Percentiles rank a stretch among this genome's conserved stretches.
Evolutionary conservation across 2,329 filamentous ascomycete genomes (phyloP).

Genomic region (Colletotrichum caudatum): DNA sequence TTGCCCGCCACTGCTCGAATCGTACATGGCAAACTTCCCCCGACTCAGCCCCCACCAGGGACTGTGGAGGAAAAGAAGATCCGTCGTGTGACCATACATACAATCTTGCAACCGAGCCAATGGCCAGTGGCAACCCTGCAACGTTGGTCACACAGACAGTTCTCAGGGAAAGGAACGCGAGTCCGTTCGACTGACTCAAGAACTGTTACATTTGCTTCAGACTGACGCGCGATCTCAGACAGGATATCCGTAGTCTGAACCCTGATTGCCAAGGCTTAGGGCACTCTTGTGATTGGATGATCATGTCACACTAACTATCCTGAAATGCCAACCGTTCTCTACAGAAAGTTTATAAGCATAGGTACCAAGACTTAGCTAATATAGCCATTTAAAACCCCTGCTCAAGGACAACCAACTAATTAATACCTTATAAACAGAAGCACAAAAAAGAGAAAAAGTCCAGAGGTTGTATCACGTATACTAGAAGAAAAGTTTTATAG

Average conservation of each 20-base stretch:
- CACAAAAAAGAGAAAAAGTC: too few relatives aligned
- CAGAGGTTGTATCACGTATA: too few relatives aligned
- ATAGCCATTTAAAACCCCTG: too few relatives aligned
- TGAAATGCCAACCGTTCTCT: too few relatives aligned
- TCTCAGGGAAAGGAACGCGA: neutral
- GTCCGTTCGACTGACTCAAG: neutral
- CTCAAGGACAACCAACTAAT: too few relatives aligned
- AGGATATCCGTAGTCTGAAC: too few relatives aligned
- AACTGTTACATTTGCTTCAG: neutral
- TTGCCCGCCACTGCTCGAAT: neutral
- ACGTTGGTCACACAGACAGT: neutral
- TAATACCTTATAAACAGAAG: too few relatives aligned
- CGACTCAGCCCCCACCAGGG: neutral
- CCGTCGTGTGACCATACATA: neutral
- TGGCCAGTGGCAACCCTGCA: too few relatives aligned
- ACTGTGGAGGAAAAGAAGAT: slow-evolving; percentile 1
- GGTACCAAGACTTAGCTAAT: too few relatives aligned
- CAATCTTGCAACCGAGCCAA: neutral
- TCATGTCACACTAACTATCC: neutral
- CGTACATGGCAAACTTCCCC: neutral
- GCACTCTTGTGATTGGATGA: neutral
- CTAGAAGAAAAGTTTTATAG: too few relatives aligned
- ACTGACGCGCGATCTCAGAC: neutral
- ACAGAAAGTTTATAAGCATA: too few relatives aligned
- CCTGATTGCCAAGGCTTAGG: neutral